phyloP scores from a whole-genome alignment of 2,329 filamentous ascomycete genomes.

The Microthyrium microscopicum region DNA sequence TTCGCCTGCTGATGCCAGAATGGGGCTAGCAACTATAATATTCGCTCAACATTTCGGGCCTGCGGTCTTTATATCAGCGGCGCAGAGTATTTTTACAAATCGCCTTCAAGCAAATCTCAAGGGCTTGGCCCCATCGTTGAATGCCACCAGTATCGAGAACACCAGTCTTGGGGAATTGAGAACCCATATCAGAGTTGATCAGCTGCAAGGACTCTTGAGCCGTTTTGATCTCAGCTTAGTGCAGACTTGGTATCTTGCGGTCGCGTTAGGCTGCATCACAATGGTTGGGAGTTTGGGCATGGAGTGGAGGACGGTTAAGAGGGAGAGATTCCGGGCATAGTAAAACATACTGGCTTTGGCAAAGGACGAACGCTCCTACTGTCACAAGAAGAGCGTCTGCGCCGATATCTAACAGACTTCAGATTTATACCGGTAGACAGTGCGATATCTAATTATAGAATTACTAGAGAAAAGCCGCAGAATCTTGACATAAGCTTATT shows the following conservation, averaged over 20 bases:
- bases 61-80: conserved; percentile 10
- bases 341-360: too few relatives aligned
- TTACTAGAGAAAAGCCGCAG: too few relatives aligned
- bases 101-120: conserved; percentile 2
- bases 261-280: conserved; percentile 3
- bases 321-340: too few relatives aligned
- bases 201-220: neutral
- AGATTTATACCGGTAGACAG: too few relatives aligned
- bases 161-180: conserved; percentile 8
- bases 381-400: too few relatives aligned
- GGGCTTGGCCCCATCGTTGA: too few relatives aligned
- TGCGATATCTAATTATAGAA: too few relatives aligned
- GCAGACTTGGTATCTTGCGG: conserved; percentile 3
- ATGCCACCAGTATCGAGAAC: too few relatives aligned
- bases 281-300: conserved; percentile 7
- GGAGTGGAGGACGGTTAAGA: conserved; percentile 13
- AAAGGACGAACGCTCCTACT: too few relatives aligned
- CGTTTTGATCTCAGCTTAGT: conserved; percentile 6
- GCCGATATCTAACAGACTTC: too few relatives aligned
- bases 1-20: conserved; percentile 8
- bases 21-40: conserved; percentile 8
- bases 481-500: too few relatives aligned
- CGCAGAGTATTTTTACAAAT: conserved; percentile 9
- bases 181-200: conserved; percentile 3
- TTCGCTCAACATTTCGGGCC: conserved; percentile 8